These are phyloP conservation scores for Flaveria ramosissima DNA, from an alignment of 129 eudicot genomes.

Conservation along the genomic window DNA sequence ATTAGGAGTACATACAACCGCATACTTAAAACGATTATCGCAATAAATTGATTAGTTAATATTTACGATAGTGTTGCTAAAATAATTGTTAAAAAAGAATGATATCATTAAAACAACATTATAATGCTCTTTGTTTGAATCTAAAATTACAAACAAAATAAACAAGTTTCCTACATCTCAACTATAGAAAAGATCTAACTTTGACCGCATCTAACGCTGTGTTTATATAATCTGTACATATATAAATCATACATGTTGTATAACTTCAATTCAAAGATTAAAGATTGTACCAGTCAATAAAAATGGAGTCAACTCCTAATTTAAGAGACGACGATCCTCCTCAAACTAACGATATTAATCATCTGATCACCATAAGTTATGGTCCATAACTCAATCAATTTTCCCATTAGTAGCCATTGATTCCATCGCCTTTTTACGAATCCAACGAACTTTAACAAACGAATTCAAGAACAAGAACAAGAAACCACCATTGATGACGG, in stretches of 20 bases:
- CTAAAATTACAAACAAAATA: slow-evolving; percentile 21
- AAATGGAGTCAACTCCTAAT: too few species aligned
- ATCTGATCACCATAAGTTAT: neutral
- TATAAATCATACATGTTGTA: slow-evolving; percentile 16
- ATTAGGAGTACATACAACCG: too few species aligned
- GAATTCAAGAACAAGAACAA: slow-evolving; percentile 47
- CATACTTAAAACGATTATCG: too few species aligned
- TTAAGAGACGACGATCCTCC: too few species aligned
- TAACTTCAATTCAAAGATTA: too few species aligned
- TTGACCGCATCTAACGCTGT: neutral
- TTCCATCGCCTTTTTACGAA: slow-evolving; percentile 32
- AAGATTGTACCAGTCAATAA: too few species aligned
- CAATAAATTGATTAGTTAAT: too few species aligned
- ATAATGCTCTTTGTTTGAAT: slow-evolving; percentile 16
- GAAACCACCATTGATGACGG: slow-evolving; percentile 44
- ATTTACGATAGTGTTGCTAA: too few species aligned
- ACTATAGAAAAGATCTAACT: slow-evolving; percentile 18
- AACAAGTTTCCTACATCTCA: neutral
- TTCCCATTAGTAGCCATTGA: slow-evolving; percentile 24
- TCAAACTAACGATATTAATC: neutral
- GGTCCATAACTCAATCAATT: slow-evolving; percentile 8
- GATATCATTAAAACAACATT: slow-evolving; percentile 15
- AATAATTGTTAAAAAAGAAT: neutral
- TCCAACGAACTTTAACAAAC: slow-evolving; percentile 33
- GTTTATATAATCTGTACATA: slow-evolving; percentile 4